A percentile compares a stretch with the other conserved stretches of the same genome.
phyloP scores from a whole-genome alignment of 2,329 filamentous ascomycete species.

The Stachybotrys chlorohalonatus region DNA sequence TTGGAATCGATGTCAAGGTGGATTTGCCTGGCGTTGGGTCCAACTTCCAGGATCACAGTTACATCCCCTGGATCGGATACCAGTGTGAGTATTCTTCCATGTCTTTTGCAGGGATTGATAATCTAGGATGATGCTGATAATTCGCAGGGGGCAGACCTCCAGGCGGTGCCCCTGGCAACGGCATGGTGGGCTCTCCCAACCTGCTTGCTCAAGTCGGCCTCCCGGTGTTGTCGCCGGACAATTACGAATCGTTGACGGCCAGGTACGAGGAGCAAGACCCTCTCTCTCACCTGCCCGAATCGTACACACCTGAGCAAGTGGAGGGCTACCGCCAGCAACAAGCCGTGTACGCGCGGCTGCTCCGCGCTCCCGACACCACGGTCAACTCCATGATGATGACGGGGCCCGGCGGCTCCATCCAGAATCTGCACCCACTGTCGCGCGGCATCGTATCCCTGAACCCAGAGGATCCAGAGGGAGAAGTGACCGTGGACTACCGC shows the following conservation, averaged over 20 bases:
- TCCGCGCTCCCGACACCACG: conserved; percentile 18
- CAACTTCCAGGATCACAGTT: conserved; percentile 29
- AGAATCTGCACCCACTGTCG: conserved; percentile 13
- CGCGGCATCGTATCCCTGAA: conserved; percentile 14
- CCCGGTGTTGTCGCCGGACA: conserved; percentile 10
- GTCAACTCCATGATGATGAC: conserved; percentile 36
- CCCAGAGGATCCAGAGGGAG: conserved; percentile 8
- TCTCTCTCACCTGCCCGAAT: conserved; percentile 8
- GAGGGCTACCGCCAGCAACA: conserved; percentile 32
- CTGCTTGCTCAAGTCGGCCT: conserved; percentile 13
- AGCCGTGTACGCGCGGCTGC: conserved; percentile 8
- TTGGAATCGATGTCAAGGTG: conserved; percentile 25
- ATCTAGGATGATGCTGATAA: neutral
- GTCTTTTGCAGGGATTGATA: neutral
- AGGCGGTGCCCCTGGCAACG: conserved; percentile 2
- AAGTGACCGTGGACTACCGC: conserved; percentile 16
- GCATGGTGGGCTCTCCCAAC: conserved; percentile 5
- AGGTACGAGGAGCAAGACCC: conserved; percentile 9
- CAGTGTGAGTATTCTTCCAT: conserved; percentile 5
- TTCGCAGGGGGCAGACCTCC: conserved; percentile 2
- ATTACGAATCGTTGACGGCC: conserved; percentile 9
- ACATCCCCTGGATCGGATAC: conserved; percentile 11
- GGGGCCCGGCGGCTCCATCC: conserved; percentile 11
- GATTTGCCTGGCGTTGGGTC: conserved; percentile 35
- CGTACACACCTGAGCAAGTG: conserved; percentile 10